Percentiles rank a stretch among this genome's conserved stretches.
phyloP scores from a whole-genome alignment of 2,329 filamentous ascomycete species.

The Hypoxylon sp. region DNA sequence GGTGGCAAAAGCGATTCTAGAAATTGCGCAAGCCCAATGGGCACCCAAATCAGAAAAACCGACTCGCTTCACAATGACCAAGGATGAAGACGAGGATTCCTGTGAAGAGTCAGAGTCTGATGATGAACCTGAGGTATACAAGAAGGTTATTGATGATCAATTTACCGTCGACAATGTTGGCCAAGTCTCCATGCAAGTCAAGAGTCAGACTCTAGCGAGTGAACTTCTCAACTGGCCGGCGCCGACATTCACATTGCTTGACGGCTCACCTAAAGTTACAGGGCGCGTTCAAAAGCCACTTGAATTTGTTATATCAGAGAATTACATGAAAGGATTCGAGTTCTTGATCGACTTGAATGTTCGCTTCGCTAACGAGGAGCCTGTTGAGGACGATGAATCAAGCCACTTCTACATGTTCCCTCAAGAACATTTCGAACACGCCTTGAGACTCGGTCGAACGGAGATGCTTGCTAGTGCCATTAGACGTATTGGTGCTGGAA shows the following conservation, averaged over 20 bases:
- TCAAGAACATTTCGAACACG: slow-evolving; percentile 59
- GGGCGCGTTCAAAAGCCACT: slow-evolving; percentile 54
- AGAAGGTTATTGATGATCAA: slow-evolving; percentile 73
- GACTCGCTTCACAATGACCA: slow-evolving; percentile 64
- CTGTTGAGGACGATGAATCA: slow-evolving; percentile 55
- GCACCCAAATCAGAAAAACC: slow-evolving; percentile 68
- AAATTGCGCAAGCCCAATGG: slow-evolving; percentile 80
- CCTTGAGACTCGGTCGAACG: slow-evolving; percentile 65
- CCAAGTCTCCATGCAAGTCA: slow-evolving; percentile 76
- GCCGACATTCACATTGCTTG: slow-evolving; percentile 54
- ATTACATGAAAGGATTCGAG: slow-evolving; percentile 69
- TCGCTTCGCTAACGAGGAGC: slow-evolving; percentile 60
- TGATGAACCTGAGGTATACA: slow-evolving; percentile 61
- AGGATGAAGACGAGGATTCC: slow-evolving; percentile 55
- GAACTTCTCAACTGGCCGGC: slow-evolving; percentile 63
- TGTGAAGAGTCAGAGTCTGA: slow-evolving; percentile 58
- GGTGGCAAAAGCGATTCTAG: slow-evolving; percentile 75
- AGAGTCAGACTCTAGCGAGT: slow-evolving; percentile 72
- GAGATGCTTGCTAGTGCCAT: slow-evolving; percentile 76
- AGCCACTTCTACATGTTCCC: slow-evolving; percentile 60
- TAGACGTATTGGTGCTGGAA: slow-evolving; percentile 74
- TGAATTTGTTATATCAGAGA: slow-evolving; percentile 63
- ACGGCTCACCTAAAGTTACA: slow-evolving; percentile 51
- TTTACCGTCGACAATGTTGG: slow-evolving; percentile 85
- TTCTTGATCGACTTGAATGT: slow-evolving; percentile 70